Evolutionary conservation across 1,284 basidiomycete genomes (phyloP).

Genomic region (Moesziomyces aphidis): DNA sequence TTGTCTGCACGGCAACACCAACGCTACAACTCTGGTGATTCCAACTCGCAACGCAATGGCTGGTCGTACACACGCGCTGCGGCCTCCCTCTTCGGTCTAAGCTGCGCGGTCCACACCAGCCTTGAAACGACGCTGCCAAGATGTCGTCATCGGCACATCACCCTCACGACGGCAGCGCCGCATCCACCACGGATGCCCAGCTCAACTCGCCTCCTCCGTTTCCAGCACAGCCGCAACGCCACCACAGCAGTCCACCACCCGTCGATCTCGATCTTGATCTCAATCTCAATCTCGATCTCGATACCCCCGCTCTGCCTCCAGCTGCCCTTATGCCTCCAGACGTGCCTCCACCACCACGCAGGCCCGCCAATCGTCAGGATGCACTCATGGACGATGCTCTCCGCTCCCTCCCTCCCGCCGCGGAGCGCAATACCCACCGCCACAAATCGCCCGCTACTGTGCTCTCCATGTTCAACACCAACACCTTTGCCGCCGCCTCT

Average conservation of each 20-base stretch:
- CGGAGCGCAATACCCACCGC: conserved; percentile 21
- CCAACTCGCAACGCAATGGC: too few species aligned
- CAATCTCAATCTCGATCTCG: background rate
- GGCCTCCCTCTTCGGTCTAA: too few species aligned
- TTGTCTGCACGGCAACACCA: too few species aligned
- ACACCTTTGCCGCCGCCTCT: conserved; percentile 9
- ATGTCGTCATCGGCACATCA: too few species aligned
- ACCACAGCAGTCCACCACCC: background rate
- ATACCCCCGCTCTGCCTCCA: conserved; percentile 19
- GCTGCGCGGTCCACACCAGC: too few species aligned
- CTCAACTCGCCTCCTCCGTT: too few species aligned
- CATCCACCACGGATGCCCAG: background rate
- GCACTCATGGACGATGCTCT: conserved; percentile 48
- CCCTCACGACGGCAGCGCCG: background rate
- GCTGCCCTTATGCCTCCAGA: conserved; percentile 23
- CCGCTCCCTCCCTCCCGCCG: conserved; percentile 44
- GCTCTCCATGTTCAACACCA: conserved; percentile 35
- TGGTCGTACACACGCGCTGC: too few species aligned
- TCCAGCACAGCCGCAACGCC: background rate
- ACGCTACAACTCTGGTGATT: too few species aligned
- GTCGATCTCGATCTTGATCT: background rate
- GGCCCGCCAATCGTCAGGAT: conserved; percentile 30
- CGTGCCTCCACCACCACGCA: conserved; percentile 29
- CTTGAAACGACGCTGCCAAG: too few species aligned
- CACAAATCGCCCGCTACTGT: conserved; percentile 33